Conservation (phyloP, 805 yeast genomes). For the Sugiyamaella lignohabitans region DNA sequence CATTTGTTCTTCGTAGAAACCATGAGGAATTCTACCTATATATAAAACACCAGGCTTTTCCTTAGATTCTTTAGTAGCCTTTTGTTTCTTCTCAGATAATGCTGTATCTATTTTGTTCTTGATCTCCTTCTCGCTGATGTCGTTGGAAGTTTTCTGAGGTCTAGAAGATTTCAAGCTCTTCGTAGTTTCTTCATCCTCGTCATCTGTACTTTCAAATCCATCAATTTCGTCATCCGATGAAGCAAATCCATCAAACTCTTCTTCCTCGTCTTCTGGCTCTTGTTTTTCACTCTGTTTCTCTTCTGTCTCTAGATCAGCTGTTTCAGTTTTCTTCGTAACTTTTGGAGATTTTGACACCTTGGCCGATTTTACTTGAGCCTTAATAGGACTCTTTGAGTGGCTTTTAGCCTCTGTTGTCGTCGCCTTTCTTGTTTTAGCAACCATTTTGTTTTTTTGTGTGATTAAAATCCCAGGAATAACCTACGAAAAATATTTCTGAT, state of each 20-base stretch:
- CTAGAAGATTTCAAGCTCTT: constrained; percentile 1
- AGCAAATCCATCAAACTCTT: constrained; percentile 8
- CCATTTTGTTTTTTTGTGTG: too few relatives aligned
- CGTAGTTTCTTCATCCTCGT: constrained; percentile 16
- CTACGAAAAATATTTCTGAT: too few relatives aligned
- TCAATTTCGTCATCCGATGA: constrained; percentile 14
- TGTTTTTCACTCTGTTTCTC: too few relatives aligned
- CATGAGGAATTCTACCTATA: constrained; percentile 88
- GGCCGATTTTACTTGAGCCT: too few relatives aligned
- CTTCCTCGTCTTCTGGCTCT: constrained; percentile 12
- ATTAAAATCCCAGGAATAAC: too few relatives aligned
- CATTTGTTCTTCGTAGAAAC: constrained; percentile 72
- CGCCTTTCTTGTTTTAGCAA: background rate
- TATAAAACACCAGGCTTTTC: constrained; percentile 60
- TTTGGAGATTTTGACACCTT: too few relatives aligned
- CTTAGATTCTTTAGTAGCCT: constrained; percentile 20
- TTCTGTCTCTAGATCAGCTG: too few relatives aligned
- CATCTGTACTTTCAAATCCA: constrained; percentile 26
- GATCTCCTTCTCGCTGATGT: constrained; percentile 12
- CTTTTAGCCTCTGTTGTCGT: too few relatives aligned
- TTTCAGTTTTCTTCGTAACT: too few relatives aligned
- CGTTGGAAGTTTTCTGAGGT: constrained; percentile 8
- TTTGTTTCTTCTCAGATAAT: constrained; percentile 13
- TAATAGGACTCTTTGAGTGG: too few relatives aligned
- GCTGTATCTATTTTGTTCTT: constrained; percentile 10